These are phyloP conservation scores for Pseudocercospora fuligena DNA, from an alignment of 2,329 filamentous ascomycete species.

Conservation along the genomic window DNA sequence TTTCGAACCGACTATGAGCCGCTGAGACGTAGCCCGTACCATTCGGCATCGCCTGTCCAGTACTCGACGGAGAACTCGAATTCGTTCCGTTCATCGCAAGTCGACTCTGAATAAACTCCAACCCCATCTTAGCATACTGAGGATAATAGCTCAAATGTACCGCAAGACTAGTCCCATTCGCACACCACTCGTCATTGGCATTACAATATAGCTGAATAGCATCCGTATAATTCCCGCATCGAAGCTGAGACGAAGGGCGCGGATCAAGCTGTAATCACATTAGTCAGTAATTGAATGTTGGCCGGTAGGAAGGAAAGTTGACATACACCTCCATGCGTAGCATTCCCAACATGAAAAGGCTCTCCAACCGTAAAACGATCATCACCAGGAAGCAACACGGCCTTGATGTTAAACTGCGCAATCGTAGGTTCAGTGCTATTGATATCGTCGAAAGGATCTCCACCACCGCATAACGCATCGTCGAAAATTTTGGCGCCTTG, in stretches of 20 bases:
- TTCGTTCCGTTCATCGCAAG: background rate
- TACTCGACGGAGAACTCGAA: background rate
- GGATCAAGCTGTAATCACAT: slow-evolving; percentile 59
- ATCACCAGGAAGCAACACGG: slow-evolving; percentile 68
- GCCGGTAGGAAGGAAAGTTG: too few relatives aligned
- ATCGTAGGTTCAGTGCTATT: slow-evolving; percentile 50
- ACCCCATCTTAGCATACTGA: background rate
- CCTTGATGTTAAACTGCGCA: slow-evolving; percentile 63
- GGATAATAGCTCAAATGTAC: background rate
- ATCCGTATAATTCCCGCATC: slow-evolving; percentile 56
- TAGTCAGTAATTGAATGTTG: background rate
- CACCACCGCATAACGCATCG: slow-evolving; percentile 63
- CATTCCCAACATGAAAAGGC: slow-evolving; percentile 67
- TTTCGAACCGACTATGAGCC: background rate
- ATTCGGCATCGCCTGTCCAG: background rate
- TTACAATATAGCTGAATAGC: slow-evolving; percentile 39
- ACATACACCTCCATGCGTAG: slow-evolving; percentile 59
- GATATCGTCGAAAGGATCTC: slow-evolving; percentile 53
- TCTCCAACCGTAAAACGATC: slow-evolving; percentile 62
- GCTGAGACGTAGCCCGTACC: background rate
- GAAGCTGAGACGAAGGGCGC: slow-evolving; percentile 59
- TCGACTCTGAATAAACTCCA: background rate
- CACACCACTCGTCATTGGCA: background rate
- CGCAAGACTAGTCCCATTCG: background rate
- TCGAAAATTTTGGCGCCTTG: slow-evolving; percentile 48